Base-by-base conservation (phyloP, 192 early-diverging fungal genomes). In the Linnemannia hyalina region DNA sequence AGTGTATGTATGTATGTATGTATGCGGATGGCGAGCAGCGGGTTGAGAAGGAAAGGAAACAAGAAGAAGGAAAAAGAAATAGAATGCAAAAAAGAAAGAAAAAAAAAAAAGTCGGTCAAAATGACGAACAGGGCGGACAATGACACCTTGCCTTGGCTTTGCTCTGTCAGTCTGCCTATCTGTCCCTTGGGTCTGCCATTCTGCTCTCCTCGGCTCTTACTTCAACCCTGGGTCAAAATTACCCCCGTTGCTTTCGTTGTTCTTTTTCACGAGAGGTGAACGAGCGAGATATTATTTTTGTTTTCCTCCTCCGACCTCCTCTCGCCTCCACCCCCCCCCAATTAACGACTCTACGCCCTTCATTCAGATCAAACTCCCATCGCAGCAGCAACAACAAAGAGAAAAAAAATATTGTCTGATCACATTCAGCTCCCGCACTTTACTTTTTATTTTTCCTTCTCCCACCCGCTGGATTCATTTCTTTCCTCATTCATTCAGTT, bases 391-490 rank as follows among this genome's bases (percentile, higher is more conserved):
- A 60, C 55, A 60, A 26, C 44, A 6, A 22, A 57, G n/a, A 57
- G 6, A 26, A 57, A n/a, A 57, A 26, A 22, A 57, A 57, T n/a
- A 57, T n/a, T 63, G 60, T 63, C 60, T 63, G 60, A 63, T 63
- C 60, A 63, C 60, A 63, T 63, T 63, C 60, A 29, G 60, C 11
- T 63, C 29, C 60, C 60, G 60, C 60, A 63, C 60, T 63, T 57
- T 23, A 5, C 22, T 46, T 49, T 49, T 49, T 46, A 32, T 65
- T 52, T 26, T 26, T 57, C 49, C 11, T 65, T 65, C 60, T 65
- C 3, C 60, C 32, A 65, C 29, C 29, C 60, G n/a, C 29, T 35
- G 60, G 9, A 65, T 32, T 65, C 60, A 65, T 65, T 65, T 29
- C 26, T 65, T 65, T 26, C 60, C 60, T 65, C 1, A 10, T 57